Conservation (phyloP, 2,329 filamentous ascomycete genomes). For the Ophiostoma populinum region DNA sequence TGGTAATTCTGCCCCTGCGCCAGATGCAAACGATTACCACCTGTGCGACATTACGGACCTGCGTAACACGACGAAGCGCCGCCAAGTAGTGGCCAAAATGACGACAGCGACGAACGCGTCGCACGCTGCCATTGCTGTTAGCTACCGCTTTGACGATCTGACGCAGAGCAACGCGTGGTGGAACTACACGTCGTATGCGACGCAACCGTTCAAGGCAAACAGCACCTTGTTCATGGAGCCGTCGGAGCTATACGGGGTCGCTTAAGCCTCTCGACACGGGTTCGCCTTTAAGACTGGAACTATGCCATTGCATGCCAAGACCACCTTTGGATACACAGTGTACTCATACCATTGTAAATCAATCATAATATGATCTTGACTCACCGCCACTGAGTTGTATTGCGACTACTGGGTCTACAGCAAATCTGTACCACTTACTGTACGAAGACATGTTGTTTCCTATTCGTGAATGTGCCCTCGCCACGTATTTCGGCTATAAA, state of each 20-base stretch:
- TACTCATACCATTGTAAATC: too few relatives aligned
- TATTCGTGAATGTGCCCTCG: too few relatives aligned
- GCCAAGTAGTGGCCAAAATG: slow-evolving; percentile 17
- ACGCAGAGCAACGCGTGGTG: slow-evolving; percentile 3
- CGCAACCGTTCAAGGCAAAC: slow-evolving; percentile 2
- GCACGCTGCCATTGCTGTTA: slow-evolving; percentile 17
- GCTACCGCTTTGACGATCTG: slow-evolving; percentile 16
- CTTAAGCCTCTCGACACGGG: background rate
- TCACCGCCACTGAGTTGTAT: too few relatives aligned
- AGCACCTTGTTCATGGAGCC: background rate
- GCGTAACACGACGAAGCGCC: slow-evolving; percentile 11
- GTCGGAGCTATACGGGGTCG: background rate
- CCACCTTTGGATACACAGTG: background rate
- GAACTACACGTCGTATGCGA: slow-evolving; percentile 8
- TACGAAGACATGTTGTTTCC: too few relatives aligned
- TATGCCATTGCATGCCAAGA: background rate
- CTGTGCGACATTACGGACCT: slow-evolving; percentile 14
- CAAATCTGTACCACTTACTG: too few relatives aligned
- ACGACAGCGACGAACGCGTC: slow-evolving; percentile 12
- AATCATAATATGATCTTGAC: too few relatives aligned
- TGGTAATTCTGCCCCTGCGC: slow-evolving; percentile 14
- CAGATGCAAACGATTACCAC: slow-evolving; percentile 14
- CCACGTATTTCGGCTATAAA: too few relatives aligned
- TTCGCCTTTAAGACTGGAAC: background rate
- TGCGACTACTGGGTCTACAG: too few relatives aligned